Evolutionary conservation across 306 rosid genomes (phyloP).

Genomic region (Chamaecrista fasciculata): DNA sequence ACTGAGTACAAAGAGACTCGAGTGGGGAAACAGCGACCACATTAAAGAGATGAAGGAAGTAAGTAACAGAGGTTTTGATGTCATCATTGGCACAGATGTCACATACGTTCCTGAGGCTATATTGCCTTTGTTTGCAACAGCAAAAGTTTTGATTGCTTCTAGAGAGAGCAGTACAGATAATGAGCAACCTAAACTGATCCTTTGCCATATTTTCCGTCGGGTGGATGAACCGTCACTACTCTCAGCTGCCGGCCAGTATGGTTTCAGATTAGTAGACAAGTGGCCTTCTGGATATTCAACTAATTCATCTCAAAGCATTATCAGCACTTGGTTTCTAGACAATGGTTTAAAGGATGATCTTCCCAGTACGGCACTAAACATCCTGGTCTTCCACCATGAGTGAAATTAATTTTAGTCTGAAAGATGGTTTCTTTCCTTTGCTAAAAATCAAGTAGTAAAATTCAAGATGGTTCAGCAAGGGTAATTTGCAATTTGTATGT

Average conservation of each 20-base stretch:
- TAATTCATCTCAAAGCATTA: constrained; percentile 35
- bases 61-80: constrained; percentile 56
- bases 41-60: constrained; percentile 60
- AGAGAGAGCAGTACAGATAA: constrained; percentile 26
- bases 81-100: constrained; percentile 85
- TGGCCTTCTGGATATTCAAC: constrained; percentile 52
- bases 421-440: constrained; percentile 26
- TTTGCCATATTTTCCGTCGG: constrained; percentile 75
- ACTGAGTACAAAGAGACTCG: constrained; percentile 44
- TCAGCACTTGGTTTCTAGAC: constrained; percentile 59
- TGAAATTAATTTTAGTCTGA: constrained; percentile 26
- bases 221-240: constrained; percentile 77
- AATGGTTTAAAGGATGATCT: constrained; percentile 41
- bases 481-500: constrained; percentile 2
- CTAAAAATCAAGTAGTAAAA: constrained; percentile 16
- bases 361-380: constrained; percentile 57
- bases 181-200: constrained; percentile 48
- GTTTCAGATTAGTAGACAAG: constrained; percentile 66
- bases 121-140: constrained; percentile 75
- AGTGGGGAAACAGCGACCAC: constrained; percentile 75
- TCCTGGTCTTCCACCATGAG: constrained; percentile 57
- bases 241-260: constrained; percentile 55
- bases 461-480: constrained; percentile 23
- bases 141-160: constrained; percentile 59
- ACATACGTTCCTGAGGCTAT: constrained; percentile 78